Evolutionary conservation across 2,329 filamentous ascomycete genomes (phyloP).

Genomic region (Apiospora saccharicola): DNA sequence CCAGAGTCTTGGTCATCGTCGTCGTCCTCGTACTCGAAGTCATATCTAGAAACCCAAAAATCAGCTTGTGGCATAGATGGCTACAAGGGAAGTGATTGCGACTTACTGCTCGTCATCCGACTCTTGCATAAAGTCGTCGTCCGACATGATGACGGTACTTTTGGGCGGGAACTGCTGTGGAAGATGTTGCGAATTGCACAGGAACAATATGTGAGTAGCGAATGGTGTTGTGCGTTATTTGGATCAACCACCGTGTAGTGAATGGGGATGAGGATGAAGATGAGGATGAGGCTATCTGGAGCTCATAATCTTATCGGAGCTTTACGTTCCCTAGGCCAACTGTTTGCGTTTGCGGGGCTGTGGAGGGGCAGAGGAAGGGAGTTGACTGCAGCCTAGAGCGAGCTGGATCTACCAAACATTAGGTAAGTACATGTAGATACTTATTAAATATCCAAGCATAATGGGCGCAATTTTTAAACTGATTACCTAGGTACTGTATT

Average conservation of each 20-base stretch:
- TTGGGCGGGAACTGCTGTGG: not conserved
- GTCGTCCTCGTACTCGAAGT: slow-evolving; percentile 91
- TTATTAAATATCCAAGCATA: not conserved
- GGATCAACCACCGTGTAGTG: not conserved
- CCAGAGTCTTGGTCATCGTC: slow-evolving; percentile 87
- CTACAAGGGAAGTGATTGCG: too few relatives aligned
- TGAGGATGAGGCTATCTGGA: slow-evolving; percentile 14
- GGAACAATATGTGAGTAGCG: not conserved
- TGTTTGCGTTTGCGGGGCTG: slow-evolving; percentile 22
- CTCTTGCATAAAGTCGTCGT: slow-evolving; percentile 94
- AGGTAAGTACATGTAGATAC: not conserved
- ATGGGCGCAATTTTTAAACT: not conserved
- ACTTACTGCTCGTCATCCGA: slow-evolving; percentile 83
- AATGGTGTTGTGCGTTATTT: not conserved
- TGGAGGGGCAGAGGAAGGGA: slow-evolving; percentile 12
- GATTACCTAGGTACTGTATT: too few relatives aligned
- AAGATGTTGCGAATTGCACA: not conserved
- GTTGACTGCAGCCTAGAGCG: slow-evolving; percentile 7
- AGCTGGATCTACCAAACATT: not conserved
- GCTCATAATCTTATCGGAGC: slow-evolving; percentile 20
- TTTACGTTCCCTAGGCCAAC: not conserved
- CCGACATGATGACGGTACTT: slow-evolving; percentile 67
- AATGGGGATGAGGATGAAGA: not conserved
- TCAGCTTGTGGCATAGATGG: slow-evolving; percentile 1
- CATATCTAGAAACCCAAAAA: slow-evolving; percentile 64